Evolutionary conservation across 257 asterid genomes (phyloP), one percentile per base, ranked within the genome.

Genomic region (Apocynum venetum): DNA sequence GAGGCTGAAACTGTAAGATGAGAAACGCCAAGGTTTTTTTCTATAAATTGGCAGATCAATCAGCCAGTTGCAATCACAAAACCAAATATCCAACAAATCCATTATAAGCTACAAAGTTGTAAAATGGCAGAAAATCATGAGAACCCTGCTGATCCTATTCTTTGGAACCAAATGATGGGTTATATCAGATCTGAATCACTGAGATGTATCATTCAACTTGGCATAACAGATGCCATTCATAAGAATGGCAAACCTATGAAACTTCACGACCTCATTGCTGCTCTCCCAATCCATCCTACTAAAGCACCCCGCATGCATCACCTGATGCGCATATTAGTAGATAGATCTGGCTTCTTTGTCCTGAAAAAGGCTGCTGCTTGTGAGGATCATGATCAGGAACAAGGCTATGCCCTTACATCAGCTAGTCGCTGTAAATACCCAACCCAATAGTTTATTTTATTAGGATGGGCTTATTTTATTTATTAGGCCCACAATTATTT

Each of bases 221-320:
- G 57, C 82, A 79, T 79, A 72, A 66, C 78, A 19, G 56, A 78
- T 57, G 70, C 36, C 76, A 78, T 78, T 49, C 74, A 73, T 61
- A 35, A 44, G 19, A 56, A 79, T 63, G 69, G 61, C 61, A 64
- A 79, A 55, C 73, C 82, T 7, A 79, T 65, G 75, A 38, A 48
- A 7, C 59, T 79, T 47, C 10, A 14, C 9, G 55, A 51, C 15
- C 55, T 51, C 55, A 13, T 10, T 9, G 15, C 55, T 10, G 55
- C 15, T 51, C 75, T 79, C 59, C 61, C 46, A 36, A 79, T 79
- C 51, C 53, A 74, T 13, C 78, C 73, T 41, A 51, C 69, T 48
- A 52, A 79, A 65, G 46, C n/a, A 6, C 71, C 70, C 57, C 35
- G 3, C 15, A 11, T 51, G 55, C 55, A 10, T 13, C 55, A 3